Conservation (phyloP, 2,329 filamentous ascomycete genomes). For the Aureobasidium mangrovei region DNA sequence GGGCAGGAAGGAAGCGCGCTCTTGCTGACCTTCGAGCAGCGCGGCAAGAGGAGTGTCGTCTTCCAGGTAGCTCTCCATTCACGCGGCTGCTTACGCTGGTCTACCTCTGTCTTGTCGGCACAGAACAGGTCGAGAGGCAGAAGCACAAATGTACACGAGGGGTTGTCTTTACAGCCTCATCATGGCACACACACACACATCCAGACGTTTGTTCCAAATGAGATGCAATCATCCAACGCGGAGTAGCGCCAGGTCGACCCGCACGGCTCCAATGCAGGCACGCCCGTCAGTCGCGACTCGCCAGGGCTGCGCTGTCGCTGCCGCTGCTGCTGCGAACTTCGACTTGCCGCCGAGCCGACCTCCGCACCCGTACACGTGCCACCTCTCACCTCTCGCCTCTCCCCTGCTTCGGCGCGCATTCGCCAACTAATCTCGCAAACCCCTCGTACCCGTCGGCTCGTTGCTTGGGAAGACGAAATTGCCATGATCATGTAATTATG, state of each 20-base stretch:
- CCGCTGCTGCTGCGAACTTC: too few relatives aligned
- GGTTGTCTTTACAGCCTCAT: background rate
- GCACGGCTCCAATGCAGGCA: conserved; percentile 4
- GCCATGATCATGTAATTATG: background rate
- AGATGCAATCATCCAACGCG: conserved; percentile 10
- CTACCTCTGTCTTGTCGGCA: background rate
- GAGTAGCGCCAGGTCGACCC: background rate
- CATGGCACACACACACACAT: background rate
- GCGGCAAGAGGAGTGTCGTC: conserved; percentile 80
- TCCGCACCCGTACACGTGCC: background rate
- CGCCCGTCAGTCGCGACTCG: too few relatives aligned
- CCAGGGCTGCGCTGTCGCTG: too few relatives aligned
- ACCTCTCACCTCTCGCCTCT: background rate
- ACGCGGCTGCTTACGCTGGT: conserved; percentile 19
- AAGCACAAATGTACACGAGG: background rate
- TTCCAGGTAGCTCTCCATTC: conserved; percentile 82
- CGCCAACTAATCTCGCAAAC: background rate
- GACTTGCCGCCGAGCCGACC: background rate
- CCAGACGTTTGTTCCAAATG: conserved; percentile 7
- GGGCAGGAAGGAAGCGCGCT: background rate
- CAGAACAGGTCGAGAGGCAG: background rate
- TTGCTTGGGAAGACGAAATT: conserved; percentile 10
- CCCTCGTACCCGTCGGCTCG: conserved; percentile 1
- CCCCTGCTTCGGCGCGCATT: background rate
- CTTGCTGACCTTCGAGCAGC: conserved; percentile 67